phyloP scores from a whole-genome alignment of 108 stramenopile species.

The Epithemia pelagica region DNA sequence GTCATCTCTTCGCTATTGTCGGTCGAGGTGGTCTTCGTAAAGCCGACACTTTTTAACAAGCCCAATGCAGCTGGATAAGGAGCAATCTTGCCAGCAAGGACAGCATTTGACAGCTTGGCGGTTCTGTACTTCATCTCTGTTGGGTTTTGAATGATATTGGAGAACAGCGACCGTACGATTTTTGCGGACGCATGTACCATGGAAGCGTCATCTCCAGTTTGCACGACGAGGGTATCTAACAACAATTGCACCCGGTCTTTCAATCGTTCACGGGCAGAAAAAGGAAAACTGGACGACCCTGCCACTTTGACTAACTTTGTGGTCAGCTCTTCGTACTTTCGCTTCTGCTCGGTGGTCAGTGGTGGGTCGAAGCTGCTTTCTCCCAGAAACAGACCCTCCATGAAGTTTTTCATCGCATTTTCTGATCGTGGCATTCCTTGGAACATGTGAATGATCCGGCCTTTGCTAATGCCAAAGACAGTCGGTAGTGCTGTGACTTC shows the following conservation, averaged over 20 bases:
- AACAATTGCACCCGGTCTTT: constrained; percentile 39
- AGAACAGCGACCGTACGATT: constrained; percentile 55
- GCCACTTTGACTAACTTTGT: constrained; percentile 61
- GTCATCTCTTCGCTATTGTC: constrained; percentile 25
- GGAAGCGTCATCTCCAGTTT: constrained; percentile 54
- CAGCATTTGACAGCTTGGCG: constrained; percentile 69
- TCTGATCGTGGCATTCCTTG: constrained; percentile 76
- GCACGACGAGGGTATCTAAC: constrained; percentile 57
- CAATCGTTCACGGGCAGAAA: constrained; percentile 63
- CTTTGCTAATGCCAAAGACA: constrained; percentile 76
- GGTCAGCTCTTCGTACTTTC: constrained; percentile 55
- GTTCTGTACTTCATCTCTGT: constrained; percentile 59
- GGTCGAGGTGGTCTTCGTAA: constrained; percentile 27
- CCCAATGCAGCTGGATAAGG: constrained; percentile 36
- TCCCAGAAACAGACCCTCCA: constrained; percentile 71
- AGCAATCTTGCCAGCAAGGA: constrained; percentile 57
- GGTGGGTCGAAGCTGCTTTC: constrained; percentile 51
- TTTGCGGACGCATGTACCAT: constrained; percentile 37
- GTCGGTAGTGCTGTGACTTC: constrained; percentile 80
- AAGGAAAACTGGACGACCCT: constrained; percentile 67
- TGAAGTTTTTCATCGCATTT: constrained; percentile 62
- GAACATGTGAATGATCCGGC: constrained; percentile 74
- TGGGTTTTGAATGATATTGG: constrained; percentile 66
- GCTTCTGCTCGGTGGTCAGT: constrained; percentile 41
- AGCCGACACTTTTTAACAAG: constrained; percentile 67